Conservation (phyloP, 2,329 filamentous ascomycete species). For the Penicillium glabrum region DNA sequence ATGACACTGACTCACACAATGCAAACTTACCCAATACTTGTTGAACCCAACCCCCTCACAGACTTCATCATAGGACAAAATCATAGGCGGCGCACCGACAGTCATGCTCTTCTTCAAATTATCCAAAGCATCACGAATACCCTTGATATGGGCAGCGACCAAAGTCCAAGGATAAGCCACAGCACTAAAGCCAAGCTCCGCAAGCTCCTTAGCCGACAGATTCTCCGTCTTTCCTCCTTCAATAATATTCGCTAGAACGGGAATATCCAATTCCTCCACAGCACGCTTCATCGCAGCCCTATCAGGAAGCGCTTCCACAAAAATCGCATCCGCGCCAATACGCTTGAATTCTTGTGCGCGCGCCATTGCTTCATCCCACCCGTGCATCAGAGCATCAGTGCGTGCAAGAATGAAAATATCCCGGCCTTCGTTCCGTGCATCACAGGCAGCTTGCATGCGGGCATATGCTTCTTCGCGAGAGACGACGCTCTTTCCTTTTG, state of each 20-base stretch:
- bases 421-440: slow-evolving; percentile 46
- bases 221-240: slow-evolving; percentile 46
- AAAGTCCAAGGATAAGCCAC: slow-evolving; percentile 49
- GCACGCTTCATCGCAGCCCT: slow-evolving; percentile 43
- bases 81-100: slow-evolving; percentile 43
- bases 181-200: slow-evolving; percentile 40
- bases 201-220: slow-evolving; percentile 40
- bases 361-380: slow-evolving; percentile 48
- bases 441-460: slow-evolving; percentile 47
- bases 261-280: slow-evolving; percentile 39
- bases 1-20: background rate
- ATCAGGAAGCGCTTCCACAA: slow-evolving; percentile 48
- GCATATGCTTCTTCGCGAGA: slow-evolving; percentile 48
- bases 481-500: slow-evolving; percentile 49
- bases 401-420: slow-evolving; percentile 51
- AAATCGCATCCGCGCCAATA: slow-evolving; percentile 49
- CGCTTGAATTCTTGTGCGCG: slow-evolving; percentile 44
- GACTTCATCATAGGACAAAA: slow-evolving; percentile 47
- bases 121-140: slow-evolving; percentile 34
- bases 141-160: slow-evolving; percentile 46
- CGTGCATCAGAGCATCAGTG: slow-evolving; percentile 40
- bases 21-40: slow-evolving; percentile 39
- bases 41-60: slow-evolving; percentile 49
- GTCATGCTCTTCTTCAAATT: slow-evolving; percentile 45
- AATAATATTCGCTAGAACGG: slow-evolving; percentile 47